A percentile compares a stretch with the other conserved stretches of the same genome.
phyloP scores from a whole-genome alignment of 2,329 filamentous ascomycete genomes.

The Cladophialophora chaetospira region DNA sequence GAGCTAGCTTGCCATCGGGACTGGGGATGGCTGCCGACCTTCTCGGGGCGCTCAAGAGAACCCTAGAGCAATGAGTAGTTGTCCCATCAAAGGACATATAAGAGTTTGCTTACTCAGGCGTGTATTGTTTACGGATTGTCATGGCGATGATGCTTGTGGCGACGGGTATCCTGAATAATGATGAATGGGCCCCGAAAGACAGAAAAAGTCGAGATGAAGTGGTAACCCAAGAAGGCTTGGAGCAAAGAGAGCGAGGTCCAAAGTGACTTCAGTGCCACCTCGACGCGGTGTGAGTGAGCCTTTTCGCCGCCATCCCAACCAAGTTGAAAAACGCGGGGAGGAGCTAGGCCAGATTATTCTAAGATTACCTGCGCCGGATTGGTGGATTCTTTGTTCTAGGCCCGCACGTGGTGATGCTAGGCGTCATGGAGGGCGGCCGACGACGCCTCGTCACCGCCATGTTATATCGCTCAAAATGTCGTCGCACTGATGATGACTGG shows the following conservation, averaged over 20 bases:
- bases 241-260: background rate
- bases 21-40: constrained; percentile 49
- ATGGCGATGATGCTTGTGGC: constrained; percentile 8
- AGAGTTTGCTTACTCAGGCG: constrained; percentile 25
- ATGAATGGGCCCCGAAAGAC: background rate
- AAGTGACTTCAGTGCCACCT: background rate
- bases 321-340: constrained; percentile 25
- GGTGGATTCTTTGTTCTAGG: background rate
- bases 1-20: constrained; percentile 48
- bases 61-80: constrained; percentile 36
- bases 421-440: background rate
- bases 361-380: constrained; percentile 2
- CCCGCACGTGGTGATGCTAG: constrained; percentile 9
- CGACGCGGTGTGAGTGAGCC: background rate
- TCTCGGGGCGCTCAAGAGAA: constrained; percentile 50
- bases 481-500: background rate
- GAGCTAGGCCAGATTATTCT: constrained; percentile 15
- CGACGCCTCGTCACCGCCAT: constrained; percentile 1
- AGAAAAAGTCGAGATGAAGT: background rate
- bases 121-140: constrained; percentile 27
- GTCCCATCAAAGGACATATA: background rate
- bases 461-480: background rate
- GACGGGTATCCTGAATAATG: too few relatives aligned
- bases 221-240: background rate
- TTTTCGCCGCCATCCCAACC: constrained; percentile 1